Evolutionary conservation across 225 moss, liverwort and hornwort species (phyloP).

Genomic region (Sphagnum tenellum): DNA sequence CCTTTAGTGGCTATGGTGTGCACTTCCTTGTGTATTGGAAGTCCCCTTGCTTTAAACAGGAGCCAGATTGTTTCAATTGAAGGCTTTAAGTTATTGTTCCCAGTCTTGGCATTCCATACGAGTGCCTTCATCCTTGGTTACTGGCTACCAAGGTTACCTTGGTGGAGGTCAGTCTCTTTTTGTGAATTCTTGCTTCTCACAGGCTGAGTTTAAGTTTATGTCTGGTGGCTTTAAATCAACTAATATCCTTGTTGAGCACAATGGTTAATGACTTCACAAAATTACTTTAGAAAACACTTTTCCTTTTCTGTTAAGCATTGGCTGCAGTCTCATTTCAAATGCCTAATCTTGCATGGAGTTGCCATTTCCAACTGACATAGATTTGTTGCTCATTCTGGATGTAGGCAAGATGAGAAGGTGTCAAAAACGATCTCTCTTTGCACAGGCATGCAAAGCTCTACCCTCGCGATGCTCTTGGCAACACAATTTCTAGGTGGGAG

Average conservation of each 20-base stretch:
- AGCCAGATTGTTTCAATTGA: constrained; percentile 54
- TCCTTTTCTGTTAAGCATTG: too few relatives aligned
- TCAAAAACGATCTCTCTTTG: constrained; percentile 80
- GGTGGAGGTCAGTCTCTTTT: constrained; percentile 43
- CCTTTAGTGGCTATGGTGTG: constrained; percentile 92
- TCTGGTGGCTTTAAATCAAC: too few relatives aligned
- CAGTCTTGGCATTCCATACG: constrained; percentile 71
- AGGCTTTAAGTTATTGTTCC: constrained; percentile 73
- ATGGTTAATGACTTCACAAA: too few relatives aligned
- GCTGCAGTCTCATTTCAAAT: too few relatives aligned
- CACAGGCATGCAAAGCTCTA: constrained; percentile 99
- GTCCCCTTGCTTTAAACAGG: constrained; percentile 84
- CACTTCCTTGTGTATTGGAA: constrained; percentile 93
- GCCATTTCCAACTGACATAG: too few relatives aligned
- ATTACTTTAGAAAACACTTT: too few relatives aligned
- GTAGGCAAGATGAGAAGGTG: constrained; percentile 69
- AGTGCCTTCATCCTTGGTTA: constrained; percentile 75
- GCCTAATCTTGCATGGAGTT: too few relatives aligned
- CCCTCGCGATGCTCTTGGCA: constrained; percentile 93
- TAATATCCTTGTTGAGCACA: too few relatives aligned
- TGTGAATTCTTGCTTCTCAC: too few relatives aligned
- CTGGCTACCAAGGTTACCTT: constrained; percentile 64
- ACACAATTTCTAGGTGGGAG: constrained; percentile 92
- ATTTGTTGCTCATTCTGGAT: too few relatives aligned
- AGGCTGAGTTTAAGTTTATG: too few relatives aligned